Base-by-base conservation (phyloP, 2,329 filamentous ascomycete genomes). In the Aureobasidium zeae region DNA sequence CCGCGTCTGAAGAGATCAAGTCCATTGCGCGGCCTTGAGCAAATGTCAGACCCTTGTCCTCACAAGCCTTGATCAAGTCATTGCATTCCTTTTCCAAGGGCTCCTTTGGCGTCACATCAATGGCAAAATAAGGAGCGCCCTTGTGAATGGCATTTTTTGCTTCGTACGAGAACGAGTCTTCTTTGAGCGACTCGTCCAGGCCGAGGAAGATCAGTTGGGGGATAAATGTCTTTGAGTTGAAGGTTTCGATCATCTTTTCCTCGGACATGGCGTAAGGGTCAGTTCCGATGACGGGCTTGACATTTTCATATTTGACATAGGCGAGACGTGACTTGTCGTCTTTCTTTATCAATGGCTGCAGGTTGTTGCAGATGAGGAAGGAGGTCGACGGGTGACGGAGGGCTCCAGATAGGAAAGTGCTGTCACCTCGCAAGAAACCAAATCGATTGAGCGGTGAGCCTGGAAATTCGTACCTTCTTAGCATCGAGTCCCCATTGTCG, bases 201-300 rank as follows among this genome's bases (percentile, higher is more conserved):
- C 89, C 89, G 20, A 96, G 67, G 59, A 96, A 95, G 41, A 96
- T 70, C 39, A 95, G 69, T 49, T 86, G 73, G 3, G 87, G 81
- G 15, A 70, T 63, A 12, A 77, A 77, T 43, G 74, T 67, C 4
- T 71, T 67, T 21, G 85, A 93, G 64, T 94, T 81, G 62, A 80
- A 95, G 22, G 72, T 67, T 55, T 76, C 75, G 48, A 93, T 72
- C 52, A 80, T 60, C 33, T 91, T 79, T 52, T 81, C 78, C 60
- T 96, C 89, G 1, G 72, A 70, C 52, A 73, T 72, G 15, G 69
- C 71, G 60, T 87, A 95, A 0, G 82, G 79, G 44, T 86, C 76
- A 2, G 72, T 57, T 1, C 85, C 83, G 15, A 91, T 77, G 29
- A 96, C 65, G 7, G 75, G 61, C 53, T 75, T 67, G 16, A 96